phyloP scores from a whole-genome alignment of 2,329 filamentous ascomycete species.

The Fusarium nelsonii region DNA sequence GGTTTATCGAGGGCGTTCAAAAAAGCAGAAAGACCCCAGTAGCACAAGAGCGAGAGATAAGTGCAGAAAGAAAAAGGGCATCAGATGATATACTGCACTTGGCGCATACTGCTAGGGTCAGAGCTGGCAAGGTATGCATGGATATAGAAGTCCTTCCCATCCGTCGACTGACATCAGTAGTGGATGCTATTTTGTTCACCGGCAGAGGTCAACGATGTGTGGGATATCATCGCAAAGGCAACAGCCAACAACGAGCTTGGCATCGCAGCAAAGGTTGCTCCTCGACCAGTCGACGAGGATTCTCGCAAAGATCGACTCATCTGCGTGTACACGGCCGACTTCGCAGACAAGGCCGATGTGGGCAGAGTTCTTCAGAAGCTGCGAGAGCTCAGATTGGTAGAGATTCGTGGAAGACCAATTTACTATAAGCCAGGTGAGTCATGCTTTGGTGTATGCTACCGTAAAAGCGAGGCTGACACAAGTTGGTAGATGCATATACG shows the following conservation, averaged over 20 bases:
- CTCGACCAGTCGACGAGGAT: conserved; percentile 60
- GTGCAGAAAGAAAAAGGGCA: conserved; percentile 62
- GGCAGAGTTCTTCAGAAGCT: conserved; percentile 74
- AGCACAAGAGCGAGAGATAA: conserved; percentile 61
- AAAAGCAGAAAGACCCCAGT: conserved; percentile 51
- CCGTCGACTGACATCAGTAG: conserved; percentile 57
- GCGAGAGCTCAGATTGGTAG: conserved; percentile 71
- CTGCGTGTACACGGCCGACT: conserved; percentile 84
- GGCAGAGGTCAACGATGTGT: conserved; percentile 69
- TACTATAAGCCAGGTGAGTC: conserved; percentile 82
- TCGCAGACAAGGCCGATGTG: conserved; percentile 76
- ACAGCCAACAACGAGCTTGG: conserved; percentile 79
- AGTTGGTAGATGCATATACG: conserved; percentile 71
- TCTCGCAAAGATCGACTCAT: conserved; percentile 67
- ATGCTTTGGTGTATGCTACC: conserved; percentile 2
- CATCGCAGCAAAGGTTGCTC: conserved; percentile 77
- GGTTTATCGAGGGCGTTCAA: conserved; percentile 63
- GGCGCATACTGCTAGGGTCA: conserved; percentile 69
- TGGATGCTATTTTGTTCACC: conserved; percentile 79
- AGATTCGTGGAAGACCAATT: conserved; percentile 62
- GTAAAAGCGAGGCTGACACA: conserved; percentile 29
- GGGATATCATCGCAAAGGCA: conserved; percentile 75
- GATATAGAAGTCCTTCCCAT: background rate
- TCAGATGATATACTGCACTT: conserved; percentile 69
- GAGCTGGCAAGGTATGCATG: conserved; percentile 72